These are phyloP conservation scores for Calonectria hawksworthii DNA, from an alignment of 2,329 filamentous ascomycete genomes.

Conservation along the genomic window DNA sequence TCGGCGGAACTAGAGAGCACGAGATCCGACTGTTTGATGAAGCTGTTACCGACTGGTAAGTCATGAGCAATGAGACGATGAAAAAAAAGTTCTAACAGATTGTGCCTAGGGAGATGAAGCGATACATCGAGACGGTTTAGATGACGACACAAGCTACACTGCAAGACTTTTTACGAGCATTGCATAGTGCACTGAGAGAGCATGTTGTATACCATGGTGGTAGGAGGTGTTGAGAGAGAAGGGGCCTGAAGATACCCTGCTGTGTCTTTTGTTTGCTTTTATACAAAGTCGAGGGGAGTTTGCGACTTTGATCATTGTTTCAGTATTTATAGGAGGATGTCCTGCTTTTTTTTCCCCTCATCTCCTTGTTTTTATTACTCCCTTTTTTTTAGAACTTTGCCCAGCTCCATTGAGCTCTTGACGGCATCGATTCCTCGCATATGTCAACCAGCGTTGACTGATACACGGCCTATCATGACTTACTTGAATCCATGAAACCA, in stretches of 20 bases:
- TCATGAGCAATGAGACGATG: constrained; percentile 40
- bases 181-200: constrained; percentile 19
- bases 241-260: constrained; percentile 40
- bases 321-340: not conserved
- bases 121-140: constrained; percentile 82
- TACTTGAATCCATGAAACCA: not conserved
- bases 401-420: not conserved
- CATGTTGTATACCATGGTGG: constrained; percentile 16
- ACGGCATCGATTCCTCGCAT: constrained; percentile 2
- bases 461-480: constrained; percentile 7
- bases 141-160: not conserved
- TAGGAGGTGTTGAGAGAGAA: constrained; percentile 17
- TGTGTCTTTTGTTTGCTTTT: constrained; percentile 5
- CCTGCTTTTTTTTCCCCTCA: not conserved
- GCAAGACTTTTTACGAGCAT: constrained; percentile 23
- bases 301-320: not conserved
- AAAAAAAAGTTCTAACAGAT: constrained; percentile 34
- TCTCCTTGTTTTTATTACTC: not conserved
- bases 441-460: not conserved
- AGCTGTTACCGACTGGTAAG: constrained; percentile 95
- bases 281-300: not conserved
- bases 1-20: constrained; percentile 90
- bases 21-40: constrained; percentile 94
- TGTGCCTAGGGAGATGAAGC: constrained; percentile 75
- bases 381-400: constrained; percentile 6